Evolutionary conservation across 768 basidiomycete species (phyloP), one percentile per base, ranked within the genome.

Genomic region (Phallus indusiatus): DNA sequence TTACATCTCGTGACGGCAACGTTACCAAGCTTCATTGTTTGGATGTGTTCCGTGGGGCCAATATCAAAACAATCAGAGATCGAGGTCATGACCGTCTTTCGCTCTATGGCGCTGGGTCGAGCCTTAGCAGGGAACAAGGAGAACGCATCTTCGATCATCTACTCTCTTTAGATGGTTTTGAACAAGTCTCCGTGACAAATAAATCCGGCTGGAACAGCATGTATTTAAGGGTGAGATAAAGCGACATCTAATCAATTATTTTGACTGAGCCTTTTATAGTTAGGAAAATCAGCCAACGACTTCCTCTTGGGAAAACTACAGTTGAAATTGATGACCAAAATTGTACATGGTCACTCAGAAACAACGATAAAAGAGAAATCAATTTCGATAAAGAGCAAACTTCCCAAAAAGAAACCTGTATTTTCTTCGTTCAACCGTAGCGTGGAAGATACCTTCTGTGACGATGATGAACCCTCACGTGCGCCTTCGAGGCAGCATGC

Each of bases 71-170:
- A 17, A 73, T 81, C 62, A 73, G 68, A 60, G 74, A 74, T 57
- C 81, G 75, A 53, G 75, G 78, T 0, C 74, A 80, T 61, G 75
- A 81, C 59, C 61, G 71, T 37, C 70, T 83, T 47, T 63, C 75
- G 3, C 65, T 73, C 28, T 83, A 81, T 63, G 91, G 86, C 0
- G 75, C 74, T 1, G 82, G 82, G 33, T 75, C 75, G 63, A 64
- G 77, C 10, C 63, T 85, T 47, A 69, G 74, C 1, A 71, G 74
- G 5, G 79, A 81, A 37, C 76, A 86, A 47, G 64, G 81, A 10
- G 90, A 93, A 50, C 77, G 85, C 9, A 74, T 90, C 60, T 76
- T 92, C 64, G 77, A 78, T 63, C 75, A 76, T 22, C 75, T 91
- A 14, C 62, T 78, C 20, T 72, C 74, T 24, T 70, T 80, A 58